Evolutionary conservation across 1,139 yeast genomes (phyloP), one percentile per base, ranked within the genome.

Genomic region (Pichia cactophila): DNA sequence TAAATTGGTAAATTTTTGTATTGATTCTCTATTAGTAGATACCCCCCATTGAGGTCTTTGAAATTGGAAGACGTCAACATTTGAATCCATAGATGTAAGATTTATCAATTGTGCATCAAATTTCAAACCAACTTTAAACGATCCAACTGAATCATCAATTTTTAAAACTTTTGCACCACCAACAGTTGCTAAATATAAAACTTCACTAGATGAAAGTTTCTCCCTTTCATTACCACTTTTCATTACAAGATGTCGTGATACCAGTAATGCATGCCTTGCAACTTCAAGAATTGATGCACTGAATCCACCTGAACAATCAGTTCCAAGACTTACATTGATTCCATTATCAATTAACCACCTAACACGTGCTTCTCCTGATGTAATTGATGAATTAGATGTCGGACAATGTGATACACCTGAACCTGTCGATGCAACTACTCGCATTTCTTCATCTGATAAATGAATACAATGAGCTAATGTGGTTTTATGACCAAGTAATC

Each of bases 361-460:
- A 8, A 92, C 78, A 20, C 92, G 86, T 6, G 96, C 94, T 64
- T 88, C 94, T 12, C 98, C 98, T 26, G 95, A 84, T 1, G 95
- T 82, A 52, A 92, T 76, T 29, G 95, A 82, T 0, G 95, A 81
- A 63, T 92, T 92, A 37, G 96, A 86, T 14, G 90, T 80, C 5
- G 98, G 98, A 66, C 98, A 92, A 67, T 92, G 98, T 8, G 96
- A 80, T 20, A 92, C 77, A 16, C 97, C 95, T 33, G 89, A 71
- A 7, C 77, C 69, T 33, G 77, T 73, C 11, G 61, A 56, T 55
- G 73, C 73, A 47, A 92, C 71, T 26, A 84, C 56, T 23, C 73
- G 68, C 46, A 82, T 72, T 64, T 92, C 98, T 3, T 73, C 73
- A 2, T 77, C 78, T 0, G 79, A 60, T 50, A 92, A 69, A 61